Evolutionary conservation across 371 early-diverging fungal species (phyloP).

Genomic region (Apophysomyces sp.): DNA sequence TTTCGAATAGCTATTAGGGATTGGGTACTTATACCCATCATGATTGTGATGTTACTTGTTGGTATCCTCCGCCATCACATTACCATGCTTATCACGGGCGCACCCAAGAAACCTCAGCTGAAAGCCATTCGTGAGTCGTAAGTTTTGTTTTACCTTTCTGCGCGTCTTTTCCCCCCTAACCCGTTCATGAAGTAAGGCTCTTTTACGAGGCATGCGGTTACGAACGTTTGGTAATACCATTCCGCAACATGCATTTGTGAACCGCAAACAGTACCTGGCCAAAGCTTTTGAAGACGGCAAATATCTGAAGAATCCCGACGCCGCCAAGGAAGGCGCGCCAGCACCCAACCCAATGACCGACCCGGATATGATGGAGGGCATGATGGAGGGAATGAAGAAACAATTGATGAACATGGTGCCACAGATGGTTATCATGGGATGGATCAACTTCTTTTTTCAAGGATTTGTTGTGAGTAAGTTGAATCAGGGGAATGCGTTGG

Average conservation of each 20-base stretch:
- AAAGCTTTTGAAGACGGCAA: constrained; percentile 80
- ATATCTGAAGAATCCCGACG: constrained; percentile 78
- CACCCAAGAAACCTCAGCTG: constrained; percentile 73
- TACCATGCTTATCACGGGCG: constrained; percentile 79
- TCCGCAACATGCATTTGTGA: constrained; percentile 69
- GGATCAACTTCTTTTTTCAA: constrained; percentile 97
- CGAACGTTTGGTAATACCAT: constrained; percentile 69
- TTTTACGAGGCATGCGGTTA: constrained; percentile 72
- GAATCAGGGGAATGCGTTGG: background rate
- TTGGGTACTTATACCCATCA: constrained; percentile 96
- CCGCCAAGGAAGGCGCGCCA: constrained; percentile 54
- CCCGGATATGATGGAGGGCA: constrained; percentile 90
- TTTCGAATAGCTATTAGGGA: constrained; percentile 70
- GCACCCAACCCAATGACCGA: constrained; percentile 85
- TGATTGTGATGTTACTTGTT: constrained; percentile 95
- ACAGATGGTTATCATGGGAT: constrained; percentile 97
- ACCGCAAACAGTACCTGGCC: constrained; percentile 68
- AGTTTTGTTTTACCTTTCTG: constrained; percentile 5
- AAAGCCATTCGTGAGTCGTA: constrained; percentile 81
- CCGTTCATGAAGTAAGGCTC: constrained; percentile 56
- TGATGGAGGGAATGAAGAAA: constrained; percentile 98
- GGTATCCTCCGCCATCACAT: constrained; percentile 86
- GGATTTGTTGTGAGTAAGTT: constrained; percentile 92
- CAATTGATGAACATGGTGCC: constrained; percentile 95
- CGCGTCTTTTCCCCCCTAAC: background rate